Conservation (phyloP, 306 rosid genomes). For the Dalbergia cochinchinensis region DNA sequence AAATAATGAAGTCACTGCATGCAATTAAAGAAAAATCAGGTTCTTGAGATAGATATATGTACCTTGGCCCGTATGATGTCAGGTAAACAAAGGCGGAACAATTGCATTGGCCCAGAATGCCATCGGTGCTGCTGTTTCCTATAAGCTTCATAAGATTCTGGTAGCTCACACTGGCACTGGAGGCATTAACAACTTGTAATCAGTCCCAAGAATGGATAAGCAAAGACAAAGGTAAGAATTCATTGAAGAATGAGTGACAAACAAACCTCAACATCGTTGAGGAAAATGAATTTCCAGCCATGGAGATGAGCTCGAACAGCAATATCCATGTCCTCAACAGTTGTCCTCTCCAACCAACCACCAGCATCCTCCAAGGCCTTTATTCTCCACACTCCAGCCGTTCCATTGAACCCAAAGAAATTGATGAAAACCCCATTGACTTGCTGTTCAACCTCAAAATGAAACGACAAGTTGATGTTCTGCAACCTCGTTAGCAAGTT, state of each 20-base stretch:
- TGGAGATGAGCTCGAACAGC: slow-evolving; percentile 98
- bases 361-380: slow-evolving; percentile 92
- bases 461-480: slow-evolving; percentile 84
- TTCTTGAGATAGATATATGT: slow-evolving; percentile 9
- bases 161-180: slow-evolving; percentile 97
- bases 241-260: neutral
- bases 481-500: slow-evolving; percentile 88
- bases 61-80: slow-evolving; percentile 79
- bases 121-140: slow-evolving; percentile 95
- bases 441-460: slow-evolving; percentile 97
- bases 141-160: slow-evolving; percentile 96
- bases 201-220: slow-evolving; percentile 34
- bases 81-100: slow-evolving; percentile 95
- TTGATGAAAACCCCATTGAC: slow-evolving; percentile 84
- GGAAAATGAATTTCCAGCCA: slow-evolving; percentile 96
- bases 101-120: slow-evolving; percentile 99
- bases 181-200: slow-evolving; percentile 42
- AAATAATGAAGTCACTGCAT: slow-evolving; percentile 36
- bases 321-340: slow-evolving; percentile 98
- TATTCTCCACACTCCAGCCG: slow-evolving; percentile 98
- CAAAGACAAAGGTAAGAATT: slow-evolving; percentile 1
- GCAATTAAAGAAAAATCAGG: neutral
- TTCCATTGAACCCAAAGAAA: slow-evolving; percentile 97
- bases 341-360: slow-evolving; percentile 98
- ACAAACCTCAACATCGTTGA: slow-evolving; percentile 93